phyloP scores from a whole-genome alignment of 2,329 filamentous ascomycete species.

The Thermothelomyces thermophilus region DNA sequence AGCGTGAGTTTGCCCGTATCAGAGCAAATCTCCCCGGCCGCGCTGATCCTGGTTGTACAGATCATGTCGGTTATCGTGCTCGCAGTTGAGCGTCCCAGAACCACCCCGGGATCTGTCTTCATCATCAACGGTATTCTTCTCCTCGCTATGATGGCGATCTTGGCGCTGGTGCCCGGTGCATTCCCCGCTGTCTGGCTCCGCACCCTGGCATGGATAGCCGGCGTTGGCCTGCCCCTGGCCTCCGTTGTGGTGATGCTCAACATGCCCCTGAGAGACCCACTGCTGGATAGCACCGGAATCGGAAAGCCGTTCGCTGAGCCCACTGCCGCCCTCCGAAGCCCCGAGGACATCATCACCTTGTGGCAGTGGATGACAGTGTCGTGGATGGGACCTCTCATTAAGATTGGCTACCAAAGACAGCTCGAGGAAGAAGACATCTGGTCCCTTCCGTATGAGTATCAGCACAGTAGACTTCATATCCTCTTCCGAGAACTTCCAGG shows the following conservation, averaged over 20 bases:
- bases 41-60: conserved; percentile 9
- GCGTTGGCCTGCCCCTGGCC: conserved; percentile 36
- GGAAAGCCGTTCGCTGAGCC: conserved; percentile 50
- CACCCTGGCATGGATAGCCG: conserved; percentile 24
- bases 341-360: conserved; percentile 72
- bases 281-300: conserved; percentile 49
- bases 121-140: conserved; percentile 29
- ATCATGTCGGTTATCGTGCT: conserved; percentile 25
- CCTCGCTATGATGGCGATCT: conserved; percentile 27
- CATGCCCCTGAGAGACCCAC: conserved; percentile 64
- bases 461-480: conserved; percentile 67
- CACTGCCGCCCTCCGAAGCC: conserved; percentile 55
- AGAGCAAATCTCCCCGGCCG: too few relatives aligned
- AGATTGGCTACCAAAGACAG: conserved; percentile 55
- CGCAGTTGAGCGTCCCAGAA: conserved; percentile 28
- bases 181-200: conserved; percentile 19
- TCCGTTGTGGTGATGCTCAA: conserved; percentile 50
- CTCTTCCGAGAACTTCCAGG: conserved; percentile 68
- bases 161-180: conserved; percentile 31
- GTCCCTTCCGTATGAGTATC: conserved; percentile 72
- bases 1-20: conserved; percentile 30
- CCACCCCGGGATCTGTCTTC: conserved; percentile 26
- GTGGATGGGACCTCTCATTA: conserved; percentile 73
- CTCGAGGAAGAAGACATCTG: conserved; percentile 76
- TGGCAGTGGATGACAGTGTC: conserved; percentile 82